phyloP scores from a whole-genome alignment of 2,329 filamentous ascomycete genomes.

The Ophiosphaerella korrae region DNA sequence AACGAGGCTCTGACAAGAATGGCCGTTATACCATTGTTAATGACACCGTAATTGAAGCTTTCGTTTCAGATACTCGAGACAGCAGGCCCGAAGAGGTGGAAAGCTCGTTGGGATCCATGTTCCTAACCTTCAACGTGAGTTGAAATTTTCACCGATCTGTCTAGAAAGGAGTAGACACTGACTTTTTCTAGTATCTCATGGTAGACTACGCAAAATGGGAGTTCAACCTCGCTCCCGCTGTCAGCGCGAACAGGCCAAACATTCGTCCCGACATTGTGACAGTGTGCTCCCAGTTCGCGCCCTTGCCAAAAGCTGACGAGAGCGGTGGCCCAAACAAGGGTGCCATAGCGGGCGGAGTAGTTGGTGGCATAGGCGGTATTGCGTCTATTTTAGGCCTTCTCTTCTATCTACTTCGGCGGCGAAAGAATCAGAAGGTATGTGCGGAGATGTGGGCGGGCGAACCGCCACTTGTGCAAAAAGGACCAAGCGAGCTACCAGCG shows the following conservation, averaged over 20 bases:
- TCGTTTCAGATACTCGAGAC: slow-evolving; percentile 8
- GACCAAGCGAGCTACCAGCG: too few relatives aligned
- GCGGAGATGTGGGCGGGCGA: too few relatives aligned
- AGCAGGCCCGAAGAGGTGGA: slow-evolving; percentile 4
- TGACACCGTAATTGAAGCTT: slow-evolving; percentile 11
- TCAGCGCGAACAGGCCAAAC: not conserved
- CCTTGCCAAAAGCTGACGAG: not conserved
- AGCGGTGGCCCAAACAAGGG: not conserved
- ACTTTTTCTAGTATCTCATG: not conserved
- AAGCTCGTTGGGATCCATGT: slow-evolving; percentile 6
- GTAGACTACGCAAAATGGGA: slow-evolving; percentile 14
- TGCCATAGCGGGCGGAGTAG: slow-evolving; percentile 6
- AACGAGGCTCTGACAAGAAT: slow-evolving; percentile 13
- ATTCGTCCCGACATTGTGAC: slow-evolving; percentile 4
- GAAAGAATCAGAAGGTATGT: too few relatives aligned
- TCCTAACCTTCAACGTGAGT: slow-evolving; percentile 11
- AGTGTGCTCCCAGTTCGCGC: slow-evolving; percentile 4
- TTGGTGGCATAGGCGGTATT: slow-evolving; percentile 4
- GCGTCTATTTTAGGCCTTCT: not conserved
- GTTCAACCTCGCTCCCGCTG: slow-evolving; percentile 11
- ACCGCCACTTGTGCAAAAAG: too few relatives aligned
- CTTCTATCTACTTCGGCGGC: too few relatives aligned
- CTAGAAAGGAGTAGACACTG: too few relatives aligned
- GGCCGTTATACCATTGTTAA: slow-evolving; percentile 14
- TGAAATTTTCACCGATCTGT: too few relatives aligned